Percentiles rank a stretch among this genome's conserved stretches.
Conservation (phyloP, 2,329 filamentous ascomycete genomes). For the Aspergillus niger region DNA sequence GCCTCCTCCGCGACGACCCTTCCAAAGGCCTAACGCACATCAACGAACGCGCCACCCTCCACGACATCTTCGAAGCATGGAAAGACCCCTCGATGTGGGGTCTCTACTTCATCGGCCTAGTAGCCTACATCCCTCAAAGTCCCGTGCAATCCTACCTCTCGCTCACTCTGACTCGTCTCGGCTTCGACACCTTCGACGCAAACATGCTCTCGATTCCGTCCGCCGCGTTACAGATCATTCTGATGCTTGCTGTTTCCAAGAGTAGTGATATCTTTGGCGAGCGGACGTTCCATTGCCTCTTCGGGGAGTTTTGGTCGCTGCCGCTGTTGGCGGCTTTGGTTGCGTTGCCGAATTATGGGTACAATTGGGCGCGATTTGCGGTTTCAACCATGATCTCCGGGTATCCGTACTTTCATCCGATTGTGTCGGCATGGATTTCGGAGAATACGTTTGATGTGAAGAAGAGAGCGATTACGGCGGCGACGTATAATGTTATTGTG, state of each 20-base stretch:
- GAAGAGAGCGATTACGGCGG: constrained; percentile 32
- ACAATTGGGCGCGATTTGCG: constrained; percentile 54
- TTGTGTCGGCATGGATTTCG: constrained; percentile 37
- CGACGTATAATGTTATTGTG: constrained; percentile 40
- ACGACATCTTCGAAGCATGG: constrained; percentile 51
- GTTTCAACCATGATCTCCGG: constrained; percentile 55
- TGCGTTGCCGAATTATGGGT: constrained; percentile 44
- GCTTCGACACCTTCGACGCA: constrained; percentile 33
- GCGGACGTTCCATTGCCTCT: constrained; percentile 53
- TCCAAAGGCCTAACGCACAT: constrained; percentile 54
- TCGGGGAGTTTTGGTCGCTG: constrained; percentile 56
- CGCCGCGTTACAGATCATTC: constrained; percentile 50
- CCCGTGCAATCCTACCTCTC: constrained; percentile 57
- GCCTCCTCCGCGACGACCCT: constrained; percentile 57
- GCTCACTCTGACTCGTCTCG: constrained; percentile 49
- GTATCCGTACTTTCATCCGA: constrained; percentile 58
- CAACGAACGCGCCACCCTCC: constrained; percentile 46
- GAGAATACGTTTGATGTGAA: constrained; percentile 34
- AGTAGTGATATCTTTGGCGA: constrained; percentile 58
- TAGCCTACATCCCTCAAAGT: constrained; percentile 49
- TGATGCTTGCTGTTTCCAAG: constrained; percentile 50
- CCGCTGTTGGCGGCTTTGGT: constrained; percentile 54
- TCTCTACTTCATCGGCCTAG: constrained; percentile 53
- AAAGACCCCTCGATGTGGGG: constrained; percentile 54
- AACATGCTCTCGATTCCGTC: constrained; percentile 36